Evolutionary conservation across 1,284 basidiomycete species (phyloP).

Genomic region (Puccinia novopanici): DNA sequence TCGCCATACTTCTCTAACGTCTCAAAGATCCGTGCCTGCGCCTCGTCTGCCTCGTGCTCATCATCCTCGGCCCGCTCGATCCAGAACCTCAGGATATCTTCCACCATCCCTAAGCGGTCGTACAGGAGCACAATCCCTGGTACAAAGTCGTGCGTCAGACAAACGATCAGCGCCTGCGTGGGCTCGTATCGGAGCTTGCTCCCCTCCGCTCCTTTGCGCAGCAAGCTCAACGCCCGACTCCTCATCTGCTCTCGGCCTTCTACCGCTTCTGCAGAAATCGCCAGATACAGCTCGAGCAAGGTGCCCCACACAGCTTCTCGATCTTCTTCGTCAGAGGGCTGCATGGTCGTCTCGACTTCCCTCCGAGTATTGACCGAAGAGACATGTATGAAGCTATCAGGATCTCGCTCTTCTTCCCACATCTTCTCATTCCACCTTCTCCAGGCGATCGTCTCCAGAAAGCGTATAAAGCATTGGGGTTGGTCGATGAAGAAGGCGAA

Average conservation of each 20-base stretch:
- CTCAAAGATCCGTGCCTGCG: slow-evolving; percentile 68
- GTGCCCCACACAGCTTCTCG: slow-evolving; percentile 94
- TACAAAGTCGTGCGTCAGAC: slow-evolving; percentile 78
- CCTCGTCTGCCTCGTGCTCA: slow-evolving; percentile 61
- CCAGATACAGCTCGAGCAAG: slow-evolving; percentile 87
- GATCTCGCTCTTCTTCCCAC: slow-evolving; percentile 59
- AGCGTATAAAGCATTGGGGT: slow-evolving; percentile 76
- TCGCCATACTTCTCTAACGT: slow-evolving; percentile 75
- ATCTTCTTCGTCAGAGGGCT: slow-evolving; percentile 67
- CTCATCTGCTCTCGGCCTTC: slow-evolving; percentile 53
- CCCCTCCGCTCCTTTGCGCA: slow-evolving; percentile 63
- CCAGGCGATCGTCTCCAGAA: slow-evolving; percentile 82
- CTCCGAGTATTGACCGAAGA: slow-evolving; percentile 5
- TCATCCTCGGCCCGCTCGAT: slow-evolving; percentile 65
- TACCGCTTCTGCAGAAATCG: slow-evolving; percentile 61
- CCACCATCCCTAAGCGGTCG: slow-evolving; percentile 93
- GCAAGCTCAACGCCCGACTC: slow-evolving; percentile 70
- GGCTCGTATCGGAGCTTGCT: slow-evolving; percentile 76
- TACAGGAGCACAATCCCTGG: slow-evolving; percentile 83
- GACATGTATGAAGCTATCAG: slow-evolving; percentile 42
- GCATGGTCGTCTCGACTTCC: slow-evolving; percentile 41
- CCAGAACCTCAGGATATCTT: slow-evolving; percentile 88
- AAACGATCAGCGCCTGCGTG: slow-evolving; percentile 88
- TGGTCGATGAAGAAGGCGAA: slow-evolving; percentile 95
- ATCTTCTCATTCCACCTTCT: slow-evolving; percentile 79